A percentile compares a stretch with the other conserved stretches of the same genome.
Conservation (phyloP, 2,329 filamentous ascomycete species). For the Whalleya microplaca region DNA sequence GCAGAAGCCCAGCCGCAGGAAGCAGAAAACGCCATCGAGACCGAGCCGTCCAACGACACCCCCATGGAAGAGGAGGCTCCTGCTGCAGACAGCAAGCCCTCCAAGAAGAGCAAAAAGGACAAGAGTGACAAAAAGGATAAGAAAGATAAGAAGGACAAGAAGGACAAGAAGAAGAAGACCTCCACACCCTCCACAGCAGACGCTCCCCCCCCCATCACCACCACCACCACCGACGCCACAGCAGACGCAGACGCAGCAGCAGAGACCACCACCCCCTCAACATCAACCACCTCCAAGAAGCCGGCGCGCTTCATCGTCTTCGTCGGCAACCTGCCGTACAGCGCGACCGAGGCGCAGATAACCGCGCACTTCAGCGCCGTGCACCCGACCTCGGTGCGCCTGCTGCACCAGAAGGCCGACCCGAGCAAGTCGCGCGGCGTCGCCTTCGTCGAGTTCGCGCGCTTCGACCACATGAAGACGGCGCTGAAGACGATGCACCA, state of each 20-base stretch:
- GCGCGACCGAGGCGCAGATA: slow-evolving; percentile 72
- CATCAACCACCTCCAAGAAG: slow-evolving; percentile 40
- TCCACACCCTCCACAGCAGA: slow-evolving; percentile 2
- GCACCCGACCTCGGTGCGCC: slow-evolving; percentile 70
- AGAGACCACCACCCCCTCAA: slow-evolving; percentile 7
- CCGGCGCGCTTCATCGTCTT: slow-evolving; percentile 74
- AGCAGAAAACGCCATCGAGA: slow-evolving; percentile 9
- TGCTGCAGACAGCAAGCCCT: slow-evolving; percentile 18
- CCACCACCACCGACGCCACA: background rate
- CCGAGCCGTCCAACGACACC: slow-evolving; percentile 3
- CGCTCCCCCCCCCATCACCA: slow-evolving; percentile 7
- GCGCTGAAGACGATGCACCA: slow-evolving; percentile 92
- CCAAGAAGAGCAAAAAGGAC: slow-evolving; percentile 32
- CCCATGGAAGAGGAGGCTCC: background rate
- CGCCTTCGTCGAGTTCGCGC: slow-evolving; percentile 87
- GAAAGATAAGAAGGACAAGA: slow-evolving; percentile 41
- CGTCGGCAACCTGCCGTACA: slow-evolving; percentile 89
- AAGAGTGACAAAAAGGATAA: slow-evolving; percentile 40
- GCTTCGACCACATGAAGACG: slow-evolving; percentile 88
- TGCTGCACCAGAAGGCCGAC: slow-evolving; percentile 69
- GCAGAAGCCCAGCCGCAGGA: slow-evolving; percentile 4
- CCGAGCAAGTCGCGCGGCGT: slow-evolving; percentile 71
- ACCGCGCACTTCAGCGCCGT: slow-evolving; percentile 78
- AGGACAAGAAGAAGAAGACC: slow-evolving; percentile 41
- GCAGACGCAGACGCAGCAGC: background rate